phyloP scores from a whole-genome alignment of 139 green algal genomes.

The Ettlia oleoabundans region DNA sequence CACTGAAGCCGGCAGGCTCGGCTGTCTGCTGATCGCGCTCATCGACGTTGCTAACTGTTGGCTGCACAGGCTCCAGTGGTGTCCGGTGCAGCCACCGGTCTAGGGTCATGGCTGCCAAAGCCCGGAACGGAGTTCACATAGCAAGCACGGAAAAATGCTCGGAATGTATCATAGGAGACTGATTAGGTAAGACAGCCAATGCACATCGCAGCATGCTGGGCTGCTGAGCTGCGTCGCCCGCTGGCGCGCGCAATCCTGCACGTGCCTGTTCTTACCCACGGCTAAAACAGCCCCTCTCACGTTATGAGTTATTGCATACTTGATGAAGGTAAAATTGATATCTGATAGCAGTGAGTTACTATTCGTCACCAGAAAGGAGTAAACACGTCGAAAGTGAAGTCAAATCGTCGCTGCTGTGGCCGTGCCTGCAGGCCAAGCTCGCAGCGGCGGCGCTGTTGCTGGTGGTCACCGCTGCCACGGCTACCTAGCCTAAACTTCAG shows the following conservation, averaged over 20 bases:
- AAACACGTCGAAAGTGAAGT: conserved; percentile 14
- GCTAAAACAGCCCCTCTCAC: no score
- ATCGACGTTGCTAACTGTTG: neutral
- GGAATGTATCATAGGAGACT: no score
- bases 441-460: conserved; percentile 1
- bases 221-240: no score
- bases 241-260: no score
- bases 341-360: no score
- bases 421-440: neutral
- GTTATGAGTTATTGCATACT: no score
- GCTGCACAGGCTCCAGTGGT: neutral
- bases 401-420: neutral
- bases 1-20: neutral
- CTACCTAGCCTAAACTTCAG: neutral
- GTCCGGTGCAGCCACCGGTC: conserved; percentile 18
- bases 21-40: conserved; percentile 10
- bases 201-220: no score
- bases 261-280: no score
- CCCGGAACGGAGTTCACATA: no score
- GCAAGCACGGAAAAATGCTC: no score
- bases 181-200: no score
- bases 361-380: neutral
- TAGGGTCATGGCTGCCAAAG: neutral
- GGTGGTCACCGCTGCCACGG: neutral
- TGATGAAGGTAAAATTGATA: no score